Conservation (phyloP, 345 rosid species). For the Alliaria petiolata region DNA sequence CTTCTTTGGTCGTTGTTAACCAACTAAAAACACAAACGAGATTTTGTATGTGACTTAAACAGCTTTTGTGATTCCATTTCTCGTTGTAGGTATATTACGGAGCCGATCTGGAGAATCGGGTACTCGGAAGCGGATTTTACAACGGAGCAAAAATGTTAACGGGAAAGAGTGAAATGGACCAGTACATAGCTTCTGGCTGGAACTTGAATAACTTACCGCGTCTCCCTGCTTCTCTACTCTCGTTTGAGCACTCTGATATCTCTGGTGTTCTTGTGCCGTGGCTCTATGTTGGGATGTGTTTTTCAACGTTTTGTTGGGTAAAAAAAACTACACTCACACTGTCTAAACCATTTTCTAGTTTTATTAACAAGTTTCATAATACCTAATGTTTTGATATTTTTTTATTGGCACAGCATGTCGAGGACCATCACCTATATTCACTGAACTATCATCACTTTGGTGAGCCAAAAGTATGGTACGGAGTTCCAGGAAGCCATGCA, state of each 20-base stretch:
- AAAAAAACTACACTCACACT: constrained; percentile 15
- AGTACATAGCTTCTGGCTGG: constrained; percentile 71
- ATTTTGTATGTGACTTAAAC: not conserved
- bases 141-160: constrained; percentile 35
- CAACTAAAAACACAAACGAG: not conserved
- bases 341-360: not conserved
- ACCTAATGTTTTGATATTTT: not conserved
- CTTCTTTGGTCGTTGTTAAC: not conserved
- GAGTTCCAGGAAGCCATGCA: constrained; percentile 84
- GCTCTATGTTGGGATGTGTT: constrained; percentile 95
- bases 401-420: constrained; percentile 69
- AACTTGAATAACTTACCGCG: constrained; percentile 81
- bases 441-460: constrained; percentile 80
- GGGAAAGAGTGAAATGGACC: constrained; percentile 36
- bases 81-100: constrained; percentile 74
- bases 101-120: constrained; percentile 73
- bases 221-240: constrained; percentile 68
- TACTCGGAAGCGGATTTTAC: constrained; percentile 82
- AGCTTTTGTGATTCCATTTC: not conserved
- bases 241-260: constrained; percentile 73
- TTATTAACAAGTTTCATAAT: not conserved
- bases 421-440: constrained; percentile 90
- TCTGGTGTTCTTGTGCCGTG: constrained; percentile 91
- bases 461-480: constrained; percentile 86
- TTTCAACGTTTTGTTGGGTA: constrained; percentile 97